These are phyloP conservation scores for Pythium vanterpoolii DNA, from an alignment of 352 stramenopile species.

Conservation along the genomic window DNA sequence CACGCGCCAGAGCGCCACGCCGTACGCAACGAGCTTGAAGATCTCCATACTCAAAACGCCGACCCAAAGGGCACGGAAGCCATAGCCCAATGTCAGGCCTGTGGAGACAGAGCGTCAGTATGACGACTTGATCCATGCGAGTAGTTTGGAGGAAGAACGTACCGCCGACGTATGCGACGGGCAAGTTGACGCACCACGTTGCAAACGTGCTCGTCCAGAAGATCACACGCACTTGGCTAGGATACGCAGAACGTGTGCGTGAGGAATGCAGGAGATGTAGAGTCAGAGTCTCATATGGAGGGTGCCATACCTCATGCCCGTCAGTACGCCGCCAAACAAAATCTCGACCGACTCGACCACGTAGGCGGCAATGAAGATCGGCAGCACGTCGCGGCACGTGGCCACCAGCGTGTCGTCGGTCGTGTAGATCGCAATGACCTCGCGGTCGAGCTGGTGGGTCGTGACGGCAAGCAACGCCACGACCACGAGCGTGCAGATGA, in stretches of 20 bases:
- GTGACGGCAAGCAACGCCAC: conserved; percentile 42
- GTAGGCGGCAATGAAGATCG: conserved; percentile 59
- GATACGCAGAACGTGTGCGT: background rate
- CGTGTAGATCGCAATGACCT: conserved; percentile 60
- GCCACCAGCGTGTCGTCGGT: conserved; percentile 44
- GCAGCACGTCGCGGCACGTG: conserved; percentile 47
- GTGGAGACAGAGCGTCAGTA: background rate
- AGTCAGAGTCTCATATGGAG: background rate
- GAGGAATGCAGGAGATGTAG: background rate
- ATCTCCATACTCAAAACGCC: conserved; percentile 63
- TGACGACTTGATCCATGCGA: background rate
- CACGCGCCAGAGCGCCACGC: conserved; percentile 35
- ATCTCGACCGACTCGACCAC: conserved; percentile 66
- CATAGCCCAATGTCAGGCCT: conserved; percentile 46
- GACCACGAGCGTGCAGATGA: conserved; percentile 49
- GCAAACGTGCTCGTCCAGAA: conserved; percentile 60
- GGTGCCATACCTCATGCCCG: conserved; percentile 60
- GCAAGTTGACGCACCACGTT: conserved; percentile 67
- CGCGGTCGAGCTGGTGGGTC: conserved; percentile 42
- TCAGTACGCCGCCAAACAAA: conserved; percentile 50
- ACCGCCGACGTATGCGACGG: conserved; percentile 52
- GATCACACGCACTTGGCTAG: conserved; percentile 55
- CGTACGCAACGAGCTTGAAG: conserved; percentile 58
- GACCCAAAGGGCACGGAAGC: conserved; percentile 61
- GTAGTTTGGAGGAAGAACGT: background rate